These are phyloP conservation scores for Ganoderma sp. DNA, from an alignment of 1,284 basidiomycete species.

Conservation along the genomic window DNA sequence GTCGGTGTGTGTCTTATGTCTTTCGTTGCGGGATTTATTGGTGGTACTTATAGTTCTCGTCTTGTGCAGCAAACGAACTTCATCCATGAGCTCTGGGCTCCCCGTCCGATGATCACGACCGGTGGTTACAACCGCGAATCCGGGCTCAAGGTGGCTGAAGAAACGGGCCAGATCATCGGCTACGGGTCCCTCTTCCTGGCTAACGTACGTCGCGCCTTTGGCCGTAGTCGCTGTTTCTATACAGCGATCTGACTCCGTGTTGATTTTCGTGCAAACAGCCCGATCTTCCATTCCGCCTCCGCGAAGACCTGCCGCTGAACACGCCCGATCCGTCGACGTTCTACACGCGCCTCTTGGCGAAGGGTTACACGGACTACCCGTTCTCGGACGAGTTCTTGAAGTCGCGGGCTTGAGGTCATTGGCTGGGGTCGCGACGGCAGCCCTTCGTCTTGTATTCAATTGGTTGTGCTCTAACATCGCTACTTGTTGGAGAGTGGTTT, in stretches of 20 bases:
- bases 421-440: neutral
- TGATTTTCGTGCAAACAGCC: too few relatives aligned
- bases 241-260: too few relatives aligned
- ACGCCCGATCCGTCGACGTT: conserved; percentile 23
- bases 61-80: conserved; percentile 27
- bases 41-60: too few relatives aligned
- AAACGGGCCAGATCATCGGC: conserved; percentile 47
- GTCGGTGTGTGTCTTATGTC: conserved; percentile 5
- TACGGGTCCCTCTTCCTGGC: conserved; percentile 55
- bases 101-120: conserved; percentile 41
- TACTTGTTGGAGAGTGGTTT: neutral
- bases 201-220: conserved; percentile 38
- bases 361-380: conserved; percentile 32
- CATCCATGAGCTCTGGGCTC: conserved; percentile 39
- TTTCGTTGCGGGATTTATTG: neutral
- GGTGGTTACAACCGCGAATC: conserved; percentile 36
- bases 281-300: conserved; percentile 17
- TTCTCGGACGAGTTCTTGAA: conserved; percentile 32
- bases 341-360: conserved; percentile 36
- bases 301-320: conserved; percentile 26
- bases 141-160: conserved; percentile 37
- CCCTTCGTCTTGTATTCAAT: neutral
- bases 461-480: neutral
- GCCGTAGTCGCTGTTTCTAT: too few relatives aligned
- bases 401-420: neutral